phyloP scores from a whole-genome alignment of 805 yeast species.

The Hanseniaspora clermontiae region DNA sequence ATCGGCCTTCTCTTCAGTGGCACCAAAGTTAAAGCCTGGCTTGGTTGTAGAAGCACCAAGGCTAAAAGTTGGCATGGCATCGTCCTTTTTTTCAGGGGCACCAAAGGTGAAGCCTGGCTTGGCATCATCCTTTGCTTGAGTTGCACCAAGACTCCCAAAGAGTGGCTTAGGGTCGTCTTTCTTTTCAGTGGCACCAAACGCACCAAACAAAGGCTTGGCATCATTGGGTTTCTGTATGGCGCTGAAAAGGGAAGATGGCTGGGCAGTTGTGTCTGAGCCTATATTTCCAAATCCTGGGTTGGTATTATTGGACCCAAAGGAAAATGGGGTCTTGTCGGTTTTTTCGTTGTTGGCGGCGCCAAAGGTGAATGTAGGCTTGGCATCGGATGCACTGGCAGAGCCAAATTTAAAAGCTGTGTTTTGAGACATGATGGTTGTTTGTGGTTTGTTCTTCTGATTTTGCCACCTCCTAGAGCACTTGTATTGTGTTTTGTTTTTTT shows the following conservation, averaged over 20 bases:
- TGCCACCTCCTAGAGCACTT: background rate
- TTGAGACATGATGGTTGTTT: background rate
- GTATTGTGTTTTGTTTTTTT: background rate
- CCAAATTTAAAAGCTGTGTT: constrained; percentile 15
- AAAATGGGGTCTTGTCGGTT: constrained; percentile 16
- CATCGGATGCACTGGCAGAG: background rate
- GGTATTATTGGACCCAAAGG: constrained; percentile 13
- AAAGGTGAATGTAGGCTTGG: background rate
- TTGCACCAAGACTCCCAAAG: background rate
- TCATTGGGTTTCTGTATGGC: background rate
- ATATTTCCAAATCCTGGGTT: constrained; percentile 13
- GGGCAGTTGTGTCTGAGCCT: constrained; percentile 7
- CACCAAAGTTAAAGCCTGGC: constrained; percentile 11
- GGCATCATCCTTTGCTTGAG: constrained; percentile 12
- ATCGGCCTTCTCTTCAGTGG: background rate
- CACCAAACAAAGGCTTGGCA: background rate
- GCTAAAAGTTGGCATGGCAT: constrained; percentile 2
- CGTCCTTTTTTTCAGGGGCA: background rate
- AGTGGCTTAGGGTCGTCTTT: background rate
- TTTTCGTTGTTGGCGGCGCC: constrained; percentile 13
- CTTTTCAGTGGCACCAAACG: constrained; percentile 7
- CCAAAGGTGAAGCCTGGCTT: constrained; percentile 15
- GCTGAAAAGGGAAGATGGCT: constrained; percentile 16
- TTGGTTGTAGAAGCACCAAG: constrained; percentile 16
- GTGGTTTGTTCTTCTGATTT: background rate